These are phyloP conservation scores for Podaxis mareebaensis DNA, from an alignment of 768 basidiomycete species.

Conservation along the genomic window DNA sequence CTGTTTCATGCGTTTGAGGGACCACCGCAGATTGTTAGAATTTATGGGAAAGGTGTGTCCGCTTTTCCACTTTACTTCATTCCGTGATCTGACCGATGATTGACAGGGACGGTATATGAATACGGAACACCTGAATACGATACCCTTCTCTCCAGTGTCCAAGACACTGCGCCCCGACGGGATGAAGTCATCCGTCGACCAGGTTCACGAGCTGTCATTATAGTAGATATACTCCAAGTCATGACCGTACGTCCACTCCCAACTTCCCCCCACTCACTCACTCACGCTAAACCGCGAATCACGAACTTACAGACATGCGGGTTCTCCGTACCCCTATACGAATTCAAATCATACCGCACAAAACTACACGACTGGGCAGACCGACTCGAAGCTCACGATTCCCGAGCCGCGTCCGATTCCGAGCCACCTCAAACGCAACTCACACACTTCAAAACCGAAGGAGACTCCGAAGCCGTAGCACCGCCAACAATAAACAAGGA, in stretches of 20 bases:
- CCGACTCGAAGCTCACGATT: slow-evolving; percentile 45
- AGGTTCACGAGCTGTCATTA: slow-evolving; percentile 61
- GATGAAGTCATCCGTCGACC: slow-evolving; percentile 37
- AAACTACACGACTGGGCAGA: slow-evolving; percentile 47
- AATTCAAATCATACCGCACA: slow-evolving; percentile 56
- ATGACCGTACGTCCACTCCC: slow-evolving; percentile 35
- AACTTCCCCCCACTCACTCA: not conserved
- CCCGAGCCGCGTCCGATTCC: not conserved
- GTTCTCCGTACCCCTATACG: slow-evolving; percentile 61
- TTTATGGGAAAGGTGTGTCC: slow-evolving; percentile 56
- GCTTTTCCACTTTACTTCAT: not conserved
- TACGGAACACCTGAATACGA: slow-evolving; percentile 65
- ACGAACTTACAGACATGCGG: slow-evolving; percentile 59
- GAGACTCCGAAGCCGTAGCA: not conserved
- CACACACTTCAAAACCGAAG: slow-evolving; percentile 1
- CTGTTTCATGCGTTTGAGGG: slow-evolving; percentile 66
- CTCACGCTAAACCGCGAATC: not conserved
- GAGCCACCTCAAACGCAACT: slow-evolving; percentile 1
- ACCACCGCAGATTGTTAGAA: slow-evolving; percentile 53
- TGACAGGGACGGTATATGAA: slow-evolving; percentile 57
- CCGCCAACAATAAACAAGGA: not conserved
- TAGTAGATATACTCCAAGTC: slow-evolving; percentile 63
- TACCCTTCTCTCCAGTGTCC: slow-evolving; percentile 42
- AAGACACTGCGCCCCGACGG: not conserved
- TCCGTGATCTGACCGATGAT: not conserved